Base-by-base conservation (phyloP, 352 stramenopile species). In the Phytophthora pluvialis region DNA sequence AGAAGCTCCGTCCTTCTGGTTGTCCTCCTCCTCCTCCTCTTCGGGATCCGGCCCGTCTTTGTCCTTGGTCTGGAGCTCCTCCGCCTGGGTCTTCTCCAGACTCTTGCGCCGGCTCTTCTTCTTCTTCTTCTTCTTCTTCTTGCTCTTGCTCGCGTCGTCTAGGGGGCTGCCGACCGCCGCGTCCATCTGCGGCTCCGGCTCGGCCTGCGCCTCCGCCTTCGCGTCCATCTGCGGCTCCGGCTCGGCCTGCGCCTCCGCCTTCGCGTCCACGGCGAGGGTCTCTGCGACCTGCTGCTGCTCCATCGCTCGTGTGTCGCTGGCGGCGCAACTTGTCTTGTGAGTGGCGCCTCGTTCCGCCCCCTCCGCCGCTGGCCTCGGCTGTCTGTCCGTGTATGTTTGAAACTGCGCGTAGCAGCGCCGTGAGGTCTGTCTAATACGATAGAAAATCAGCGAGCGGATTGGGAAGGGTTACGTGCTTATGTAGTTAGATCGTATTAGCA, bases 81-180 rank as follows among this genome's bases (percentile, higher is more conserved):
- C 48, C n/a, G 57, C 31, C 36, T 77, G 64, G 0, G 54, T 54
- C 40, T 50, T 58, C 58, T 75, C 70, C 7, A 78, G 12, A 36
- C 60, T 78, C 28, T 70, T 73, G 31, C 57, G 66, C 28, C 66
- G 16, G 29, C 42, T 72, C 18, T 75, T 75, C 52, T 74, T 74
- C 46, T 78, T 75, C 26, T 75, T 75, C 43, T 68, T 68, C 54
- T 77, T 73, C 42, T 70, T 73, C 36, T 64, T 73, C 26, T 60
- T 77, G 36, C 28, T 73, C 21, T 55, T 68, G 39, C 8, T 54
- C 10, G 32, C 12, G 32, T 56, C 51, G 18, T 75, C 39, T 4
- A 16, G 47, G 13, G 32, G 51, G 31, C 50, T 64, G 11, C 29
- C 32, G 5, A 32, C 21, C 0, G 5, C 25, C 11, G 5, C n/a